Percentiles rank a stretch among this genome's conserved stretches.
Evolutionary conservation across 148 eudicot species (phyloP).

Genomic region (Heliosperma pusillum): DNA sequence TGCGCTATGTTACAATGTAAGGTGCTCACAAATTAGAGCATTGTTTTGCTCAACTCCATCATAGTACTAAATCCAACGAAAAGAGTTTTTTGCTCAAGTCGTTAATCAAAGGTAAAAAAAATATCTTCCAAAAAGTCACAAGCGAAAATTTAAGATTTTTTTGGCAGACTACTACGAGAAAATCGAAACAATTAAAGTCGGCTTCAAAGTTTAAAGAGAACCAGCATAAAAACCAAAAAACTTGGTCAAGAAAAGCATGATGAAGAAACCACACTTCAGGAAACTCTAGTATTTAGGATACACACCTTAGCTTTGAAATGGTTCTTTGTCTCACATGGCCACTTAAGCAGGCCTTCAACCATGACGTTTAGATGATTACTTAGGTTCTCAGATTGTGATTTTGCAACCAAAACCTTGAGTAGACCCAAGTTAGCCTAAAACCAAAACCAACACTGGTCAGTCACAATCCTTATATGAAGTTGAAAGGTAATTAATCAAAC

Average conservation of each 20-base stretch:
- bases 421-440: slow-evolving; percentile 90
- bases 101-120: too few relatives aligned
- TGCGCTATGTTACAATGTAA: too few relatives aligned
- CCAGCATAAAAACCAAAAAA: background rate
- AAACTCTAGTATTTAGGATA: background rate
- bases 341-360: slow-evolving; percentile 70
- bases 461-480: background rate
- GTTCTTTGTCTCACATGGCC: slow-evolving; percentile 78
- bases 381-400: slow-evolving; percentile 72
- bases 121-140: background rate
- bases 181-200: background rate
- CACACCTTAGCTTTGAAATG: slow-evolving; percentile 93
- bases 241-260: background rate
- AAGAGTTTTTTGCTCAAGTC: background rate
- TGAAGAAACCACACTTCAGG: background rate
- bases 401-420: slow-evolving; percentile 88
- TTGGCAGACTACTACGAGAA: background rate
- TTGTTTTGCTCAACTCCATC: background rate
- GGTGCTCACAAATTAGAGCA: background rate
- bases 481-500: background rate
- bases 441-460: background rate
- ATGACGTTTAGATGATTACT: slow-evolving; percentile 56
- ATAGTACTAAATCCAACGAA: background rate
- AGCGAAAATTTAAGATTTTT: background rate
- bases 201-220: background rate